Percentiles rank a stretch among this genome's conserved stretches.
These are phyloP conservation scores for Colletotrichum sp. DNA, from an alignment of 2,329 filamentous ascomycete species.

Conservation along the genomic window DNA sequence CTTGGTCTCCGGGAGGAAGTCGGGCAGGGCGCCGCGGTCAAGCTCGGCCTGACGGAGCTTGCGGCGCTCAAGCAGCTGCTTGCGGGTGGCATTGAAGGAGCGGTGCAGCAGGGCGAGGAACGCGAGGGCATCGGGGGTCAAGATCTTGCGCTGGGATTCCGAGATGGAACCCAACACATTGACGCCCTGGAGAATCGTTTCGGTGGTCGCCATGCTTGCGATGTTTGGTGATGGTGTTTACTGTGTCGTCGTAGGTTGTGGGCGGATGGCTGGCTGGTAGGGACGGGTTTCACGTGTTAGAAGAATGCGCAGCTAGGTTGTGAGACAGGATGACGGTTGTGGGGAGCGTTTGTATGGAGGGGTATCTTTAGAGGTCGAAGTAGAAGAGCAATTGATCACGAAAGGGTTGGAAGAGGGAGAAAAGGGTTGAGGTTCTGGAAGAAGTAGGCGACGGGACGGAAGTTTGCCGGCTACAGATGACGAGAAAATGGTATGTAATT, in stretches of 20 bases:
- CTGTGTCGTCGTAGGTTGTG: background rate
- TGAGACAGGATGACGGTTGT: slow-evolving; percentile 2
- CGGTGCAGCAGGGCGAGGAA: slow-evolving; percentile 95
- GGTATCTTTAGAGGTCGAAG: slow-evolving; percentile 3
- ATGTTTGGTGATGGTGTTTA: slow-evolving; percentile 5
- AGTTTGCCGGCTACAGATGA: background rate
- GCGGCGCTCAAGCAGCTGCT: slow-evolving; percentile 85
- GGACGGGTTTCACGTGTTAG: slow-evolving; percentile 15
- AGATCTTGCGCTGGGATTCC: slow-evolving; percentile 84
- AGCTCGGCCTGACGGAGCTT: slow-evolving; percentile 88
- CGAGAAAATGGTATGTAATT: slow-evolving; percentile 6
- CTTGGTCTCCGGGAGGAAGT: slow-evolving; percentile 95
- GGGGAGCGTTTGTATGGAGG: background rate
- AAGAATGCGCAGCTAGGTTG: background rate
- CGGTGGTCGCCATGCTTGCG: slow-evolving; percentile 67
- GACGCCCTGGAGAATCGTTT: slow-evolving; percentile 57
- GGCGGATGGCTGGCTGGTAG: background rate
- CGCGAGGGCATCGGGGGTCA: slow-evolving; percentile 86
- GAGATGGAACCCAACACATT: slow-evolving; percentile 76
- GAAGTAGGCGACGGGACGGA: background rate
- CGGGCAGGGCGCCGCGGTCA: slow-evolving; percentile 84
- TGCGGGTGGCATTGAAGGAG: slow-evolving; percentile 89
- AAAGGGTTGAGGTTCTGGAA: background rate
- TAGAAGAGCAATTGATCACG: background rate
- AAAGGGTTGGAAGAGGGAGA: background rate